These are phyloP conservation scores for Cucumis cinereus DNA, from an alignment of 306 rosid genomes.

Conservation along the genomic window DNA sequence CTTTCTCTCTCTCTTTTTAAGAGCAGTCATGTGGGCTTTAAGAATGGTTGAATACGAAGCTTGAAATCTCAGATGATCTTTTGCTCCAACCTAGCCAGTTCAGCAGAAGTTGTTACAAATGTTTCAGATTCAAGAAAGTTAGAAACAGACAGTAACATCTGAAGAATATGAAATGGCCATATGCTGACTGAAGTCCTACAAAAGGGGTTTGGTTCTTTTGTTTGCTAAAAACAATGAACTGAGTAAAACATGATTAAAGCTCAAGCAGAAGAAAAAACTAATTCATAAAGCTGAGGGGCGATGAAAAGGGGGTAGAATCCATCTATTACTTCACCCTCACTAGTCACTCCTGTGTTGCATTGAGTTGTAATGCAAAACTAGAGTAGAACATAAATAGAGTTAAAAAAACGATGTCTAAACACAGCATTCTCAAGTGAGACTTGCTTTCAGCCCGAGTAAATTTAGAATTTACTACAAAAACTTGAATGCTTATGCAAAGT, in stretches of 20 bases:
- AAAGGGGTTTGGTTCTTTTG: neutral
- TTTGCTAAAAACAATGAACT: neutral
- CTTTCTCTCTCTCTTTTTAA: slow-evolving; percentile 94
- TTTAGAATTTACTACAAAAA: neutral
- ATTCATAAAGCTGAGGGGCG: neutral
- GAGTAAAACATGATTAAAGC: neutral
- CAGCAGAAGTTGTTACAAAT: slow-evolving; percentile 2
- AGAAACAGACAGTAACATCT: neutral
- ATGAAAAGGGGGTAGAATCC: neutral
- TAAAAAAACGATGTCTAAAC: neutral
- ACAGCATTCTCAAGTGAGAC: neutral
- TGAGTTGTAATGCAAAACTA: neutral
- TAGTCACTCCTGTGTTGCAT: neutral
- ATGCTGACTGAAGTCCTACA: neutral
- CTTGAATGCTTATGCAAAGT: neutral
- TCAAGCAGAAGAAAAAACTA: neutral
- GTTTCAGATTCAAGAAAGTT: neutral
- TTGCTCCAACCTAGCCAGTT: slow-evolving; percentile 68
- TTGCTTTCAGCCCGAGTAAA: neutral
- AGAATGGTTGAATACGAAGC: slow-evolving; percentile 92
- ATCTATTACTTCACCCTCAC: neutral
- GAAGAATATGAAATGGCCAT: neutral
- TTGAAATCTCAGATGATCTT: slow-evolving; percentile 94
- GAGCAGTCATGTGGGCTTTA: slow-evolving; percentile 94
- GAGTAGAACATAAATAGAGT: neutral